Base-by-base conservation (phyloP, 768 basidiomycete species). In the Xerocomus potaroensis region DNA sequence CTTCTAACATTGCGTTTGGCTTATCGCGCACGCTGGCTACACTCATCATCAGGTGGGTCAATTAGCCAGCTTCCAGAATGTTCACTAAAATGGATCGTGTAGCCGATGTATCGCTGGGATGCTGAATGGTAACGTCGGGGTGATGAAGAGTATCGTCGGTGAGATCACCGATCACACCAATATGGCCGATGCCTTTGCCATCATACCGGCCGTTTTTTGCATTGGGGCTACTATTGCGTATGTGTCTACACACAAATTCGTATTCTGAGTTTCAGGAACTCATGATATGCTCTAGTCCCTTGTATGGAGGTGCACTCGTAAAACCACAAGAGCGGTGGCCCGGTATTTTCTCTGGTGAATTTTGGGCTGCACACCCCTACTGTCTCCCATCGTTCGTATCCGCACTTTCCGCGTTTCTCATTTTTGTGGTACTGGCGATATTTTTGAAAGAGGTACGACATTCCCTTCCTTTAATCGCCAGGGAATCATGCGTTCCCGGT, bases 141-240 rank as follows among this genome's bases (percentile, higher is more conserved):
- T 88, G 22, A 81, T 87, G 74, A 88, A 87, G 58, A 83, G 79
- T 52, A 78, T 80, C 56, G 73, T 87, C 67, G 83, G 75, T 0
- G 83, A 85, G 45, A 60, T 85, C 26, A 83, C 83, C 0, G 83
- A 84, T 54, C 65, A 74, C 1, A 76, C 78, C 1, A 85, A 85
- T 56, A 70, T 74, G 34, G 71, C 75, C 8, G 63, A 68, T 29
- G 75, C 62, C 0, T 66, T 70, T 18, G 56, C 67, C 5, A 45
- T 66, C 15, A 43, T 74, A 21, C 65, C 70, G 3, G 51, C 72
- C 0, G 52, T 63, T n/a, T 72, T 61, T 68, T 62, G 62, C 3
- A 21, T 64, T 9, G 69, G 69, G 3, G 53, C 48, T 39, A 63
- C 69, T 4, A 43, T 71, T 7, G 69, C 68, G 71, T 72, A 33